Base-by-base conservation (phyloP, 169 alveolate genomes). In the Cryptosporidium muris region DNA sequence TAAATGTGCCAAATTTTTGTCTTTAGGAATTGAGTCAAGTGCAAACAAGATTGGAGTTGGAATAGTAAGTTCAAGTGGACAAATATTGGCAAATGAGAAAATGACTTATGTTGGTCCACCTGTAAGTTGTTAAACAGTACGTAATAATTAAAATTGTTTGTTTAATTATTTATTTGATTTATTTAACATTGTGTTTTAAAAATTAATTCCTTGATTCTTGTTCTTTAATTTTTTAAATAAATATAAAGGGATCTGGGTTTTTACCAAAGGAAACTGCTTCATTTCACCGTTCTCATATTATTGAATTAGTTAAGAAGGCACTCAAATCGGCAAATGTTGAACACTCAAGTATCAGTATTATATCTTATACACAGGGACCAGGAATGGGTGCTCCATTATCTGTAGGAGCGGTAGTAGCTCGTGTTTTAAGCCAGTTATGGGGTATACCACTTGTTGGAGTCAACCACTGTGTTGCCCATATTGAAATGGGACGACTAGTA, bases 311-410 rank as follows among this genome's bases (percentile, higher is more conserved):
- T 14, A 88, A 92, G 47, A 90, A 89, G 65, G 98, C 99, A 6
- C 91, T 98, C 48, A 82, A 90, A 51, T 89, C 88, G 64, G 94
- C 99, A 8, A 93, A 95, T 3, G 89, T 96, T 51, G 93, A 90
- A 36, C 85, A 95, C 42, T 66, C 89, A 34, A 94, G 95, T 66
- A 93, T 97, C 37, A 58, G 91, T 16, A 89, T 96, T 63, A 93
- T 97, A 63, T 95, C 98, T 36, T 98, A 96, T 81, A 97, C 99
- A 37, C 96, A 95, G 91, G 99, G 99, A 2, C 99, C 99, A n/a
- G 99, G 99, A 48, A 96, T 98, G 97, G 99, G 99, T 2, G 95
- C 96, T 49, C 99, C 99, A 11, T 91, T 98, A 25, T 91, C 96
- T 48, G 98, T 97, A 6, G 99, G 99, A 36, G 99, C 99, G 12